Base-by-base conservation (phyloP, 768 basidiomycete species). In the Phlegmacium glaucopus region DNA sequence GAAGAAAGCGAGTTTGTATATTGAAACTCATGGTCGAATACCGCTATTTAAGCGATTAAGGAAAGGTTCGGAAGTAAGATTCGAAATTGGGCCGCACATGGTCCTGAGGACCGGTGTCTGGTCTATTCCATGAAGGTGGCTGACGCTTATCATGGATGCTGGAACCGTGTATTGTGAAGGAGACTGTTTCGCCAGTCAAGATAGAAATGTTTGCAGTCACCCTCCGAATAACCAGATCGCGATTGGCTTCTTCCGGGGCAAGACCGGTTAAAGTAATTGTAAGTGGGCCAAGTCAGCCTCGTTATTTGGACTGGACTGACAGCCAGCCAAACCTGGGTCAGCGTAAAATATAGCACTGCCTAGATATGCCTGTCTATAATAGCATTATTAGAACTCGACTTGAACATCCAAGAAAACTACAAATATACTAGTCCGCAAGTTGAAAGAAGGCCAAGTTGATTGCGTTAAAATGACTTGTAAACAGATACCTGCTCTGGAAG, bases 21-120 rank as follows among this genome's bases (percentile, higher is more conserved):
- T 26, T 41, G 30, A 30, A 25, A 40, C 35, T 25, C 36, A 17
- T 38, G 42, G n/a, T 35, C 27, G 12, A 26, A 17, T 9, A 22
- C 45, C 35, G 26, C 40, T 57, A 53, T 57, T 57, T 57, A 57
- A 51, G 41, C 32, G 34, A 38, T 34, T 11, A n/a, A 25, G 26
- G 10, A 28, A 29, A 40, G 11, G 30, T 42, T 42, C 17, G 17
- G 15, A 37, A 39, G 45, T 22, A 15, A 2, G n/a, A 25, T 45
- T 48, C 42, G 26, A 41, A 50, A 52, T 35, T 22, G 15, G 38
- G 41, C 25, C 43, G 49, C 42, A 32, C 16, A 40, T 50, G 48
- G 49, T 42, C 44, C 29, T 27, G 42, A 42, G 44, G 46, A 50
- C 28, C 56, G 46, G 49, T 38, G 41, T 12, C n/a, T 16, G 35